Base-by-base conservation (phyloP, 257 asterid genomes). In the Capsicum pubescens region DNA sequence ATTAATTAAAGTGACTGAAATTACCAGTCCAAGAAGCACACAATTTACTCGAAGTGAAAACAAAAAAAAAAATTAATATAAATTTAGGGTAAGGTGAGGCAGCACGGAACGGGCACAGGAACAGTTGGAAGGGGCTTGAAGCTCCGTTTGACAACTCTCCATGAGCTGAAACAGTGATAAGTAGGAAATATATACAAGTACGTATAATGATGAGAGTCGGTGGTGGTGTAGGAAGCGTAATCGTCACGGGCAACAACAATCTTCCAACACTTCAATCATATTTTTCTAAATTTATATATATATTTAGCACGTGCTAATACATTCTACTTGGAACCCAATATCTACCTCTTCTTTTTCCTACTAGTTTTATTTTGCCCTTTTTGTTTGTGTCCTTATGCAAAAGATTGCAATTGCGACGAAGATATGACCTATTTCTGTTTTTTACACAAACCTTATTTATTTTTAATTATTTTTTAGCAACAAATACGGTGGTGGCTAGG, bases 151-250 rank as follows among this genome's bases (percentile, higher is more conserved):
- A 66, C 48, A 12, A 76, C 10, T 52, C 63, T 14, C 63, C 16
- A 50, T 50, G 19, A 50, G 42, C 32, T 26, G 32, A 26, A 5
- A 71, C 5, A 63, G 15, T 63, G 3, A 14, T 14, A 4, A n/a
- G 13, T 67, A 67, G 76, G 19, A 32, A 35, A 67, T 16, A 36
- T 36, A 14, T 68, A 15, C n/a, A 13, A 67, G 21, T 36, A 67
- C 84, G 88, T 88, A 74, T 60, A 89, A 90, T 91, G 89, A 91
- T 91, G 79, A 86, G 81, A 82, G 92, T 85, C 84, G 91, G 93
- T 89, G 88, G 93, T 89, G 90, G 92, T 81, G 84, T 52, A 86
- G 68, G 89, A 89, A 84, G 81, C 89, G 88, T 91, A 87, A 84
- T 66, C 80, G 71, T 90, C 81, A 91, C 89, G 88, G 89, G 88